Evolutionary conservation across 2,329 filamentous ascomycete species (phyloP), one percentile per base, ranked within the genome.

Genomic region (Leptographium lundbergii): DNA sequence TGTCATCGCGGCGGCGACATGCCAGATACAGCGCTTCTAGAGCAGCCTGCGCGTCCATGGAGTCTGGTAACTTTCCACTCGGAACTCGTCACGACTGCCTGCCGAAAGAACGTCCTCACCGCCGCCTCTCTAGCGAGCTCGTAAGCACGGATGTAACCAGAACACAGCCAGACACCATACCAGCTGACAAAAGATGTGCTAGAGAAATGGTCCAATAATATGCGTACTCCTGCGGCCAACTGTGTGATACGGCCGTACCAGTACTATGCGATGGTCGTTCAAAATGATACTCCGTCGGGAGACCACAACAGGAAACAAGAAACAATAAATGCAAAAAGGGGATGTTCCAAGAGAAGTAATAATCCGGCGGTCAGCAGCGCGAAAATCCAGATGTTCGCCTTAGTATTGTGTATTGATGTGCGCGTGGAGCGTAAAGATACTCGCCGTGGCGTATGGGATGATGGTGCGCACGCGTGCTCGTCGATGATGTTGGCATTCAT

Each of bases 1-100:
- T 58, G 48, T 54, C 60, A 39, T 61, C 59, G 39, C 57, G 60
- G 11, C 61, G 60, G 14, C 60, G 60, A 25, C 55, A 59, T 6
- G 58, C 34, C 10, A 52, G 10, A 17, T 53, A 22, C 11, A 19
- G n/a, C n/a, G 32, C n/a, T 4, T 57, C 59, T 47, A 45, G 10
- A 14, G 34, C 36, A 36, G 56, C 32, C n/a, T 11, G 13, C 27
- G 32, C 51, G 22, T n/a, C 22, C 17, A 29, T 53, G 9, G 9
- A n/a, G 24, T 55, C 24, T 6, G 5, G 13, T 29, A 25, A 10
- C 19, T 17, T 4, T 29, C 48, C 13, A 24, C 25, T 51, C 14
- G 24, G 47, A 13, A 9, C 24, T 13, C 11, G 5, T 51, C 13
- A 7, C 24, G 11, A 17, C 14, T 14, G 6, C 3, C 11, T 17